Evolutionary conservation across 129 eudicot species (phyloP), one percentile per base, ranked within the genome.

Genomic region (Flaveria robusta): DNA sequence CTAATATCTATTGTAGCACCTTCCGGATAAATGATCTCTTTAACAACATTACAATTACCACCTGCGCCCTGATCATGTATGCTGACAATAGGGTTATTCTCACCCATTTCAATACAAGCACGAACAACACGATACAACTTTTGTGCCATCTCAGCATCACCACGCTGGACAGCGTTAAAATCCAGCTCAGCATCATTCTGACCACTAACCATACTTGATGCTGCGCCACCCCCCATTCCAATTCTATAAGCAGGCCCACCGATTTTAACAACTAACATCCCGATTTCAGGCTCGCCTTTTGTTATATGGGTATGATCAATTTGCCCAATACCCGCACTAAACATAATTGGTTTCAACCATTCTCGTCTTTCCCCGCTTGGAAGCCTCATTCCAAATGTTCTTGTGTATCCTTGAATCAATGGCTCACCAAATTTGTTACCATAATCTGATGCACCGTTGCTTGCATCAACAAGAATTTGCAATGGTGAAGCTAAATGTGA

Each of bases 221-320:
- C 98, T 29, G 98, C 98, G 76, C 98, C 98, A 43, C 98, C 98
- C 50, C 98, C 98, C 98, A 93, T 93, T 62, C 97, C 98, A 5
- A 93, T 93, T 47, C 96, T 88, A 83, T 93, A 93, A 11, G 98
- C 97, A 4, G 98, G 98, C 29, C 98, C 98, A 2, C 98, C 97
- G 39, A 93, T 89, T 82, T 93, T 93, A 13, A 91, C 97, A 75
- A 93, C 98, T 31, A 93, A 16, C 97, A 93, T 93, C 18, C 97
- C 97, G 2, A 93, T 80, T 7, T 91, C 96, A 22, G 98, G 98
- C 82, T 91, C 98, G 9, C 96, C 97, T 78, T 93, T 93, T 1
- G 91, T 9, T 56, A 91, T 90, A 82, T 93, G 98, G 20, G 64
- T 80, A 70, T 93, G 96, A 81, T 93, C 96, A 29, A 93, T 93